These are phyloP conservation scores for Neopestalotiopsis sp. DNA, from an alignment of 2,329 filamentous ascomycete genomes.

Conservation along the genomic window DNA sequence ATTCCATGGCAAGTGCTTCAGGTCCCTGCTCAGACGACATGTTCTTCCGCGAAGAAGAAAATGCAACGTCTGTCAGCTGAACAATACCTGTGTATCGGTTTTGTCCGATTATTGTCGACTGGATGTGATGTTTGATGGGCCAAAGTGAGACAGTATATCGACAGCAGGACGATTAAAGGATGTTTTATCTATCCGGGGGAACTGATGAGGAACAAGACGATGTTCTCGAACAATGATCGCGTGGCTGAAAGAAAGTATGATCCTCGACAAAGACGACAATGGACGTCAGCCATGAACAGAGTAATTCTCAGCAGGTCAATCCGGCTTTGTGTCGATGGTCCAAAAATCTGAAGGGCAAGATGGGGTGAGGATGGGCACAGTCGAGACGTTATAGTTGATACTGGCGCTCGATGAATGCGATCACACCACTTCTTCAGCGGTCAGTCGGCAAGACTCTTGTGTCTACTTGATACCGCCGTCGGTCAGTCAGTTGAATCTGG, in stretches of 20 bases:
- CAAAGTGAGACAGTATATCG: slow-evolving; percentile 4
- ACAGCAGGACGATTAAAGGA: slow-evolving; percentile 7
- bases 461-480: slow-evolving; percentile 10
- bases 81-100: not conserved
- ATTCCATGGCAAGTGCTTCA: not conserved
- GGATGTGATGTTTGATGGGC: not conserved
- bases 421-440: not conserved
- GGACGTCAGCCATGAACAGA: slow-evolving; percentile 1
- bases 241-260: not conserved
- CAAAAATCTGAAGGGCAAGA: not conserved
- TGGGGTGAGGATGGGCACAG: not conserved
- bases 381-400: slow-evolving; percentile 1
- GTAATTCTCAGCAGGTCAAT: not conserved
- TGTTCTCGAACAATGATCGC: slow-evolving; percentile 14
- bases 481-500: not conserved
- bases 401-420: not conserved
- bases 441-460: not conserved
- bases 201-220: not conserved
- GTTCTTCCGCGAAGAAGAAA: not conserved
- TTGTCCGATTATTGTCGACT: not conserved
- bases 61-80: not conserved
- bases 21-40: not conserved
- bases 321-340: slow-evolving; percentile 6
- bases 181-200: not conserved
- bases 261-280: slow-evolving; percentile 14